Evolutionary conservation across 441 rosid species (phyloP), one percentile per base, ranked within the genome.

Genomic region (Eutrema salsugineum): DNA sequence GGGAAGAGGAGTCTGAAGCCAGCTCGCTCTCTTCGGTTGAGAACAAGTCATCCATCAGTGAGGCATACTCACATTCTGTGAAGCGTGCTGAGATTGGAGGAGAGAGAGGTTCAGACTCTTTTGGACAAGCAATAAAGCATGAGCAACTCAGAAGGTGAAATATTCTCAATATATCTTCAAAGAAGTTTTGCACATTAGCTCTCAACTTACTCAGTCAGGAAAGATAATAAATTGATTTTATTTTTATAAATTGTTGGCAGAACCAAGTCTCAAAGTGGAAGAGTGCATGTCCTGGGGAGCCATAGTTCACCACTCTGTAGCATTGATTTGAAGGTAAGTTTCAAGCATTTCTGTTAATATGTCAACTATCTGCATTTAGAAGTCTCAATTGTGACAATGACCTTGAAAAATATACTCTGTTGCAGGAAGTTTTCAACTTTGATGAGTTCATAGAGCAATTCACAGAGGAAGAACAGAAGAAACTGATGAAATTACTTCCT

Each of bases 1-100:
- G 96, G 68, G 98, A 96, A 47, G 98, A 96, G 80, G 98, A 95
- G 80, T 95, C 99, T 47, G 98, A 93, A 84, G 94, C 95, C 61
- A 95, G 98, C 80, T 95, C 99, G 16, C 87, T 93, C 55, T 75
- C 73, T 63, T 89, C 97, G 1, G 87, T 91, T 68, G 97, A 95
- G 82, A 87, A 85, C 80, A 91, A 86, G 10, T 81, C 77, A 50
- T 67, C 82, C 30, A 66, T 77, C 72, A 89, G 81, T 56, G 95
- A 88, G 75, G 91, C 86, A 46, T 86, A 87, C 79, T 89, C 97
- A 16, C 86, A 77, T 73, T 70, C 87, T 32, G 58, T 68, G 69
- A 71, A 73, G 75, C 78, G 61, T 78, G 77, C 79, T 84, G 83
- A 77, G 76, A 76, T 63, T 36, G 74, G 63, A 76, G 63, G 70